Evolutionary conservation across 768 basidiomycete genomes (phyloP).

Genomic region (Leccinellum albellum): DNA sequence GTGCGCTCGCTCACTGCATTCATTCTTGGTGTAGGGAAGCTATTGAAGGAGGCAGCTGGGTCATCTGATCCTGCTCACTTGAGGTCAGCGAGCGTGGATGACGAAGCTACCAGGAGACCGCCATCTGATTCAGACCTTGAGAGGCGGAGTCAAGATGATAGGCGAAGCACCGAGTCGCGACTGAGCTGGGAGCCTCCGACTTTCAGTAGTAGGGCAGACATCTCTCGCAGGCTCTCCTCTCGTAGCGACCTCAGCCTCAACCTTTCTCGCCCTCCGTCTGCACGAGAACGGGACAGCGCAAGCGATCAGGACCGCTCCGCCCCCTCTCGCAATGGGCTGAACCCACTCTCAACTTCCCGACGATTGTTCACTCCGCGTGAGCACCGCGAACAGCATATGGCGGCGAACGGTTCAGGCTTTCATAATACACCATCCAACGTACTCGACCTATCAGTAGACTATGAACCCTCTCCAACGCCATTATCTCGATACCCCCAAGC

Average conservation of each 20-base stretch:
- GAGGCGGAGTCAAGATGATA: constrained; percentile 51
- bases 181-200: constrained; percentile 41
- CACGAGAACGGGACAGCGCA: constrained; percentile 24
- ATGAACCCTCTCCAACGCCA: constrained; percentile 49
- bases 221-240: constrained; percentile 27
- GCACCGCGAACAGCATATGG: constrained; percentile 42
- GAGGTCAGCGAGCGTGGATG: constrained; percentile 55
- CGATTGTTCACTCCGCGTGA: constrained; percentile 58
- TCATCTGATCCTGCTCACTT: constrained; percentile 33
- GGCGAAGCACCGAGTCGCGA: constrained; percentile 49
- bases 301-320: constrained; percentile 26
- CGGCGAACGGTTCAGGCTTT: constrained; percentile 4
- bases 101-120: constrained; percentile 38
- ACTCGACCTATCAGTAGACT: constrained; percentile 31
- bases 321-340: constrained; percentile 20
- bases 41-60: constrained; percentile 53
- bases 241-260: constrained; percentile 20
- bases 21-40: constrained; percentile 68
- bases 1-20: constrained; percentile 74
- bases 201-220: constrained; percentile 17
- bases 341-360: constrained; percentile 38
- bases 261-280: constrained; percentile 23
- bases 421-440: constrained; percentile 24
- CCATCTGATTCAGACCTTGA: constrained; percentile 35
- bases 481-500: constrained; percentile 30